Conservation (phyloP, 1,284 basidiomycete species). For the Dichomitus squalens region DNA sequence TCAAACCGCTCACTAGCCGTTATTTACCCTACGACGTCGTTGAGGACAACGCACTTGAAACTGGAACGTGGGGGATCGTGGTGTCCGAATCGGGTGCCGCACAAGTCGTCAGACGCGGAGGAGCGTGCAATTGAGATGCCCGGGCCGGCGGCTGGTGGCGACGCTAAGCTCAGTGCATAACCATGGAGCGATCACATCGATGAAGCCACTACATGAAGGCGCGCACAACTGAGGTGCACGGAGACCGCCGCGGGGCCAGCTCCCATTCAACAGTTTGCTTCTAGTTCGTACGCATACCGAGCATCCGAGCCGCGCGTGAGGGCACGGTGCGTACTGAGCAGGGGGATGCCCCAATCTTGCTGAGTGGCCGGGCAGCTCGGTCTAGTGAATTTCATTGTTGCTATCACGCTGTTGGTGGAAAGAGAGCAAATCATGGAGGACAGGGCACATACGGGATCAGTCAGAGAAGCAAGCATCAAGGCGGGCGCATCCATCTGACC, state of each 20-base stretch:
- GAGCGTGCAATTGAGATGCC: too few species aligned
- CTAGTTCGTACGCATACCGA: too few species aligned
- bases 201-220: not conserved
- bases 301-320: too few species aligned
- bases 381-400: not conserved
- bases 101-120: not conserved
- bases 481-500: not conserved
- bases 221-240: not conserved
- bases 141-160: too few species aligned
- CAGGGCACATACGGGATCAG: not conserved
- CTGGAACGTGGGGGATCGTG: not conserved
- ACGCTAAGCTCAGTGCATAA: not conserved
- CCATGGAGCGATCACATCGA: not conserved
- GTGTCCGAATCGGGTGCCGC: not conserved
- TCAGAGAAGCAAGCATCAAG: not conserved
- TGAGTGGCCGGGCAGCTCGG: not conserved
- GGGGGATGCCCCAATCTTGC: too few species aligned
- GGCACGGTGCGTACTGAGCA: too few species aligned
- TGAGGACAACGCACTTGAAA: too few species aligned
- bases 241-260: too few species aligned
- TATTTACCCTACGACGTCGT: too few species aligned
- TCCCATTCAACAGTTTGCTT: too few species aligned
- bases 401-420: not conserved
- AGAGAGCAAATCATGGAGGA: too few species aligned
- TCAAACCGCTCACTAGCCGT: too few species aligned